Evolutionary conservation across 495 filamentous ascomycete genomes (phyloP).

Genomic region (Hyaloscypha hepaticicola): DNA sequence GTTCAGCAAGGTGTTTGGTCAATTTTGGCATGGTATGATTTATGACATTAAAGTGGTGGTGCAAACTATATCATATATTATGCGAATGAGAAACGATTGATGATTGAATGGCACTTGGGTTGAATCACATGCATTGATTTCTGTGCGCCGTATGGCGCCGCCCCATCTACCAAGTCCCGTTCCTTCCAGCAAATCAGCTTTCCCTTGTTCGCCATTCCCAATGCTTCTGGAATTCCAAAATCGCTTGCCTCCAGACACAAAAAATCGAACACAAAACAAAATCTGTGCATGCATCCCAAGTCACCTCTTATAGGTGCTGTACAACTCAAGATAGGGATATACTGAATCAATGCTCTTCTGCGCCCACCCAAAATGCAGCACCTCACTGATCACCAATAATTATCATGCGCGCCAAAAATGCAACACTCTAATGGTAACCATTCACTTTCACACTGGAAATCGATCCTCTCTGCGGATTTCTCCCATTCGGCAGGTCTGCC

Average conservation of each 20-base stretch:
- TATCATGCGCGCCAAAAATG: conserved; percentile 1
- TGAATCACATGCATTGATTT: neutral
- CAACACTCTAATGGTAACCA: conserved; percentile 16
- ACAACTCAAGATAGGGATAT: neutral
- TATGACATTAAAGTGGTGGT: neutral
- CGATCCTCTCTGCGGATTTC: conserved; percentile 19
- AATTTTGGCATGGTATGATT: neutral
- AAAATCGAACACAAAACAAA: neutral
- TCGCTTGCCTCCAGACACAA: neutral
- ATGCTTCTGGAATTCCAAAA: neutral
- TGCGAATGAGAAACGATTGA: neutral
- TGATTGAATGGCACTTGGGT: neutral
- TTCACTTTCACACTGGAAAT: conserved; percentile 6
- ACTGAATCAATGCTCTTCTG: neutral
- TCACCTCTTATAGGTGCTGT: neutral
- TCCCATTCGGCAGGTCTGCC: conserved; percentile 29
- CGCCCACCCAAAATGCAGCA: neutral
- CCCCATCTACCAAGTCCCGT: neutral
- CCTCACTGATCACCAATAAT: conserved; percentile 20
- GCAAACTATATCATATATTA: neutral
- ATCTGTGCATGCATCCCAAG: neutral
- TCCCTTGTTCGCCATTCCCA: neutral
- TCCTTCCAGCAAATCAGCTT: neutral
- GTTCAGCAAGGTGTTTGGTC: neutral
- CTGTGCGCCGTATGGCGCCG: neutral